Conservation (phyloP, 2,329 filamentous ascomycete species). For the Fusarium sp. region DNA sequence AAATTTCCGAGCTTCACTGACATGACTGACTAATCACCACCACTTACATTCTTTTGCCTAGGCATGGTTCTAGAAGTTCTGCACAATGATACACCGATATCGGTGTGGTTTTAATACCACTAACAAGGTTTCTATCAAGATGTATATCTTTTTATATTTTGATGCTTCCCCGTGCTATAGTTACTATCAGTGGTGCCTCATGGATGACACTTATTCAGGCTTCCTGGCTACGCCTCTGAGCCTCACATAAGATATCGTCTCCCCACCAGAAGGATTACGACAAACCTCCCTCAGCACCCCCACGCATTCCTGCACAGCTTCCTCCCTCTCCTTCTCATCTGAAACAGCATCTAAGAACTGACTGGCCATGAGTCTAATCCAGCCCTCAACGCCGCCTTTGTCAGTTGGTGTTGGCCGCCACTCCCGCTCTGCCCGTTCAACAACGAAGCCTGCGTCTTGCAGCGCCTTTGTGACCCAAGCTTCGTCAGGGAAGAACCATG, state of each 20-base stretch:
- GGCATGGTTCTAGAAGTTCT: background rate
- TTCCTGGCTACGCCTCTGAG: constrained; percentile 60
- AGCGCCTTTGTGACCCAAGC: constrained; percentile 62
- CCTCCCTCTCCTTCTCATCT: constrained; percentile 59
- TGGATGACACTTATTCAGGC: constrained; percentile 21
- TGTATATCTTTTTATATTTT: background rate
- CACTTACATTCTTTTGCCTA: background rate
- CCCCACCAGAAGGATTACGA: constrained; percentile 65
- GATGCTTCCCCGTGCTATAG: background rate
- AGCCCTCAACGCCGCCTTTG: constrained; percentile 69
- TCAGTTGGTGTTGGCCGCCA: constrained; percentile 71
- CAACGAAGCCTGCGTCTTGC: constrained; percentile 57
- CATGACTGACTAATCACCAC: constrained; percentile 37
- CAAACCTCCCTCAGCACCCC: constrained; percentile 66
- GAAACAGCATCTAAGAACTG: constrained; percentile 64
- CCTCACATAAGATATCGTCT: constrained; percentile 64
- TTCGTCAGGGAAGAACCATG: constrained; percentile 79
- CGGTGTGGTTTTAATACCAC: background rate
- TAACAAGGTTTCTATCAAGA: background rate
- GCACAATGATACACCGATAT: background rate
- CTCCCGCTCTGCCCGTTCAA: constrained; percentile 68
- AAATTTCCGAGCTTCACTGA: constrained; percentile 30
- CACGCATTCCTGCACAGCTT: constrained; percentile 62
- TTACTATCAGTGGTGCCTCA: background rate
- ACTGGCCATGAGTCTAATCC: constrained; percentile 72